These are phyloP conservation scores for Sporisorium reilianum DNA, from an alignment of 1,284 basidiomycete genomes.

Conservation along the genomic window DNA sequence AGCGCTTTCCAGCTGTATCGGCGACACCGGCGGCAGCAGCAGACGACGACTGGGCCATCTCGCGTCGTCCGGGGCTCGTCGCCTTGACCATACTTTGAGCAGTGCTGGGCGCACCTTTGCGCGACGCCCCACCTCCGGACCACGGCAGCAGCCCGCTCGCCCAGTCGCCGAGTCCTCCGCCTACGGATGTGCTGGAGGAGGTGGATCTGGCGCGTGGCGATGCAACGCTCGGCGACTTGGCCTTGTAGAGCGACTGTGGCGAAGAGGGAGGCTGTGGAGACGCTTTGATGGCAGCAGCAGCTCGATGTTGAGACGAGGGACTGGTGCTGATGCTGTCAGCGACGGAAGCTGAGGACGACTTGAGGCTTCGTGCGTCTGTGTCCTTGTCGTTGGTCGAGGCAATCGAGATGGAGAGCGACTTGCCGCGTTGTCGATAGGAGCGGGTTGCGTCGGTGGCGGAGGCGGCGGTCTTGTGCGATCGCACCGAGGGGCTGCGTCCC, in stretches of 20 bases:
- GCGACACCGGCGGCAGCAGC: constrained; percentile 17
- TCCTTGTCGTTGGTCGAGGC: constrained; percentile 29
- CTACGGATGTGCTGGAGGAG: constrained; percentile 25
- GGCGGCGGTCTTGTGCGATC: constrained; percentile 30
- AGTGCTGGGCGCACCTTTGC: constrained; percentile 47
- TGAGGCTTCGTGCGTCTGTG: constrained; percentile 27
- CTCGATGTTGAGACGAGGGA: constrained; percentile 20
- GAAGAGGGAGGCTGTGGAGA: constrained; percentile 33
- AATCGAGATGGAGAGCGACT: constrained; percentile 36
- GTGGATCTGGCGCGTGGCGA: constrained; percentile 31
- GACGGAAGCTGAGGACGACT: constrained; percentile 30
- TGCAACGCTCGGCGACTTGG: constrained; percentile 18
- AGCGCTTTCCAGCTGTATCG: constrained; percentile 24
- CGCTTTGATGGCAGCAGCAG: constrained; percentile 10
- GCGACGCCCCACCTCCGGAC: constrained; percentile 37
- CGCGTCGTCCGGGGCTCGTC: constrained; percentile 44
- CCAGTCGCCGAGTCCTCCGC: constrained; percentile 50
- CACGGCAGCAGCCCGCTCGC: constrained; percentile 54
- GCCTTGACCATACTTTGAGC: constrained; percentile 51
- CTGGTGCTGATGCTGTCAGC: constrained; percentile 34
- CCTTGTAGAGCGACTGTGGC: constrained; percentile 25
- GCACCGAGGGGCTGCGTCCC: constrained; percentile 30
- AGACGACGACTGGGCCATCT: constrained; percentile 25
- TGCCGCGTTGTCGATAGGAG: constrained; percentile 26
- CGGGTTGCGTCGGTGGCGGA: constrained; percentile 17